Evolutionary conservation across 176 grass and related monocot genomes (phyloP).

Genomic region (Oryza australiensis): DNA sequence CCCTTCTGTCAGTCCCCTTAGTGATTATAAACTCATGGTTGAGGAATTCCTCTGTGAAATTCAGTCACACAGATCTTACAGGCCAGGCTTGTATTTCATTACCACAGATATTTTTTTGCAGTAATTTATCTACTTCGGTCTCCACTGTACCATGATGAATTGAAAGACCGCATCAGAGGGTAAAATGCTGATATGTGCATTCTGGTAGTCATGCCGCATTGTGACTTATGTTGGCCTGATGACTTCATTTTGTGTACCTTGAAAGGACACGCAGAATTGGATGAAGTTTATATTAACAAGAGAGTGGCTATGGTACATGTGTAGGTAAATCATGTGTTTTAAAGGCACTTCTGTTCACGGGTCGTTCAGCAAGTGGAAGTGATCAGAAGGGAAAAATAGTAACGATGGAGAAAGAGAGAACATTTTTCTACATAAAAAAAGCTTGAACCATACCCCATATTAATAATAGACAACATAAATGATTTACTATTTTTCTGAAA

Average conservation of each 20-base stretch:
- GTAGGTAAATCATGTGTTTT: background rate
- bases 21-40: background rate
- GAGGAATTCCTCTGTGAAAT: background rate
- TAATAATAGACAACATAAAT: background rate
- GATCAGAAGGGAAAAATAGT: no score
- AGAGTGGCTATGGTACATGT: background rate
- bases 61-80: background rate
- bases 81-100: background rate
- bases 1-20: background rate
- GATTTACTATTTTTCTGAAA: background rate
- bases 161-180: background rate
- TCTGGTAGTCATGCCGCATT: background rate
- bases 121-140: background rate
- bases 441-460: background rate
- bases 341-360: background rate
- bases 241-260: background rate
- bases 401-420: no score
- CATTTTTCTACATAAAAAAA: background rate
- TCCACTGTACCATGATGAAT: background rate
- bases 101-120: background rate
- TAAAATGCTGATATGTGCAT: background rate
- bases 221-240: background rate
- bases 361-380: background rate
- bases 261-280: background rate
- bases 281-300: background rate